These are phyloP conservation scores for Immersiporthe knoxdaviesiana DNA, from an alignment of 2,329 filamentous ascomycete genomes.

Conservation along the genomic window DNA sequence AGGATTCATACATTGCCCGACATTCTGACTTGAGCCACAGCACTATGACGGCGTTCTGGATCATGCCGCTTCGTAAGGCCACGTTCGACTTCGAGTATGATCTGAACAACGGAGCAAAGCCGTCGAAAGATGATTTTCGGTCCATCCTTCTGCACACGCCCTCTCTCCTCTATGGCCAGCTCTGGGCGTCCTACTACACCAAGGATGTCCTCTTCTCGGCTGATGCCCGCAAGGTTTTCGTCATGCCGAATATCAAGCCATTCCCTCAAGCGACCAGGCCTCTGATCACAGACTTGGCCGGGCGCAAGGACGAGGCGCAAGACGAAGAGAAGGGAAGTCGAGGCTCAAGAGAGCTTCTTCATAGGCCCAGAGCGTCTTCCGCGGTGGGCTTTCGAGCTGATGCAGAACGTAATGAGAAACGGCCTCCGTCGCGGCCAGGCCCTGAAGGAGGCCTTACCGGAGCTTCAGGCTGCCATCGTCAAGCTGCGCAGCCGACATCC, in stretches of 20 bases:
- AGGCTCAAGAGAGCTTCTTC: background rate
- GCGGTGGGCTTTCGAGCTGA: conserved; percentile 38
- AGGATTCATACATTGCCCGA: too few relatives aligned
- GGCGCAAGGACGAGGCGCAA: background rate
- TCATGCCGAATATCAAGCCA: conserved; percentile 38
- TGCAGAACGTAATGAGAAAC: conserved; percentile 34
- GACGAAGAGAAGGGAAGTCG: background rate
- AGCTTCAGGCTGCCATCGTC: conserved; percentile 35
- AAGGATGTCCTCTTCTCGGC: conserved; percentile 39
- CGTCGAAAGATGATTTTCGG: conserved; percentile 1
- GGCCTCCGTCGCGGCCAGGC: conserved; percentile 33
- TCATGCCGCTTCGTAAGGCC: conserved; percentile 40
- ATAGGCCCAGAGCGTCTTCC: conserved; percentile 32
- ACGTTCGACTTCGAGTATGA: conserved; percentile 34
- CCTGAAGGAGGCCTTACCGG: conserved; percentile 35
- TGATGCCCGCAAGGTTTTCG: conserved; percentile 36
- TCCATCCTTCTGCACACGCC: conserved; percentile 10
- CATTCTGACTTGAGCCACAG: background rate
- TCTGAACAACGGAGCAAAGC: background rate
- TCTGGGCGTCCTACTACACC: conserved; percentile 41
- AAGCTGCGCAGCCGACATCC: conserved; percentile 30
- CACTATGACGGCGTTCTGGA: conserved; percentile 41
- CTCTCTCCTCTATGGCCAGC: conserved; percentile 34
- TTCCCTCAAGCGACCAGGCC: conserved; percentile 33
- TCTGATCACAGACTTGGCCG: background rate